Conservation (phyloP, 1,139 yeast genomes). For the Scheffersomyces segobiensis region DNA sequence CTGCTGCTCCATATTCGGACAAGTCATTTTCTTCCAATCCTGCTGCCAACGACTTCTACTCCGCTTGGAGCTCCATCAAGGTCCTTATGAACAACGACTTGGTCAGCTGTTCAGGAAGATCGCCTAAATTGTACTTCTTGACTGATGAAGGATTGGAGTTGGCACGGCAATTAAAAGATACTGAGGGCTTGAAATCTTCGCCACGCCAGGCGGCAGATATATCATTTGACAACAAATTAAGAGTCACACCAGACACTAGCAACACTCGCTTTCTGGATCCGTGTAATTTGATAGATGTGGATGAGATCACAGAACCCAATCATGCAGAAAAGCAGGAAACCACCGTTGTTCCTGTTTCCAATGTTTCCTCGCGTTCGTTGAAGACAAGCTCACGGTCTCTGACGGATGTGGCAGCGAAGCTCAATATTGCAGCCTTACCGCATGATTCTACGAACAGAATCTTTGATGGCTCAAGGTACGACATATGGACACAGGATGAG, state of each 20-base stretch:
- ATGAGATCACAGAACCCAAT: neutral
- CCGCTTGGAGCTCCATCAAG: conserved; percentile 79
- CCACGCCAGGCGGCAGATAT: conserved; percentile 21
- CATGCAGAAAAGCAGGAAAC: neutral
- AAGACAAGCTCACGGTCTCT: neutral
- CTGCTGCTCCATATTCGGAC: conserved; percentile 65
- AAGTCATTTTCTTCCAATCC: conserved; percentile 66
- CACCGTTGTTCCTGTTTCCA: neutral
- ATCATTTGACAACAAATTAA: conserved; percentile 38
- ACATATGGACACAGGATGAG: conserved; percentile 38
- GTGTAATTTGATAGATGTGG: neutral
- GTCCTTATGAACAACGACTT: conserved; percentile 63
- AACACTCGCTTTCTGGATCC: neutral
- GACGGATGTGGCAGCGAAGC: neutral
- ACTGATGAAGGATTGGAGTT: conserved; percentile 74
- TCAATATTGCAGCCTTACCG: neutral
- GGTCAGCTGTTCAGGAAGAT: conserved; percentile 55
- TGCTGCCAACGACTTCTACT: conserved; percentile 59
- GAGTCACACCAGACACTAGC: conserved; percentile 26
- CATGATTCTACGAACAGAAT: conserved; percentile 27
- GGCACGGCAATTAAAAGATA: conserved; percentile 57
- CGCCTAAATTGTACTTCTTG: conserved; percentile 58
- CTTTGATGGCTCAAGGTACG: conserved; percentile 28
- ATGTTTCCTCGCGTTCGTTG: neutral
- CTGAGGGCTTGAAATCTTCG: conserved; percentile 39